Conservation (phyloP, 371 early-diverging fungal genomes). For the Rhizopus stolonifer region DNA sequence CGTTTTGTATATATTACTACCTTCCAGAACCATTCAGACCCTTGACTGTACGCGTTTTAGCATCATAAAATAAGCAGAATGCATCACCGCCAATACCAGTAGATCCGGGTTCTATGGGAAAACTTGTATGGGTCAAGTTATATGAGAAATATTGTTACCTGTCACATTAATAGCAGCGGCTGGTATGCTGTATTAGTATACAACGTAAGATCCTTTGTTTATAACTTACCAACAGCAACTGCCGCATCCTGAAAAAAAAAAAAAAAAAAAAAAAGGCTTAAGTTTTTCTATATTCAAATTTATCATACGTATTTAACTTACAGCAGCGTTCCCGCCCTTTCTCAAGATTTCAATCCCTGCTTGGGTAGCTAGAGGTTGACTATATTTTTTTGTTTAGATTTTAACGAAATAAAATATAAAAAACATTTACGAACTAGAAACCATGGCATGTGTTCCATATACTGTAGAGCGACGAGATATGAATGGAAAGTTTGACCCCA, state of each 20-base stretch:
- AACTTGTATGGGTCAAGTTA: background rate
- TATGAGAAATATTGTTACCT: no score
- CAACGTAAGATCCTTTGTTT: background rate
- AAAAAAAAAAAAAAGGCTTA: background rate
- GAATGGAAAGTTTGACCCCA: slow-evolving; percentile 30
- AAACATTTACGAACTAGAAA: slow-evolving; percentile 40
- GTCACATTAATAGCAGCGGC: slow-evolving; percentile 70
- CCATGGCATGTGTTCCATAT: slow-evolving; percentile 48
- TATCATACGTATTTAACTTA: slow-evolving; percentile 26
- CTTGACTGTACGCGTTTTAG: slow-evolving; percentile 55
- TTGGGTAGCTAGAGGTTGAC: slow-evolving; percentile 80
- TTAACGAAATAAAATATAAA: no score
- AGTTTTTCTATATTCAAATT: background rate
- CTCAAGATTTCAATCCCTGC: slow-evolving; percentile 79
- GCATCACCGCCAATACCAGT: slow-evolving; percentile 94
- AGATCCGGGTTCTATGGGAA: slow-evolving; percentile 68
- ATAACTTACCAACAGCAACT: slow-evolving; percentile 55
- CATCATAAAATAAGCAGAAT: slow-evolving; percentile 81
- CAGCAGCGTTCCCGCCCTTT: slow-evolving; percentile 89
- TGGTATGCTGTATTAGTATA: no score
- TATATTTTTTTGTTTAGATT: slow-evolving; percentile 17
- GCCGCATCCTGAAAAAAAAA: slow-evolving; percentile 69
- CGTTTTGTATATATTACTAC: slow-evolving; percentile 17
- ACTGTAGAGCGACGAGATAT: slow-evolving; percentile 50
- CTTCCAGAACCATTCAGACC: slow-evolving; percentile 80